Base-by-base conservation (phyloP, 345 rosid genomes). In the Populus alba region DNA sequence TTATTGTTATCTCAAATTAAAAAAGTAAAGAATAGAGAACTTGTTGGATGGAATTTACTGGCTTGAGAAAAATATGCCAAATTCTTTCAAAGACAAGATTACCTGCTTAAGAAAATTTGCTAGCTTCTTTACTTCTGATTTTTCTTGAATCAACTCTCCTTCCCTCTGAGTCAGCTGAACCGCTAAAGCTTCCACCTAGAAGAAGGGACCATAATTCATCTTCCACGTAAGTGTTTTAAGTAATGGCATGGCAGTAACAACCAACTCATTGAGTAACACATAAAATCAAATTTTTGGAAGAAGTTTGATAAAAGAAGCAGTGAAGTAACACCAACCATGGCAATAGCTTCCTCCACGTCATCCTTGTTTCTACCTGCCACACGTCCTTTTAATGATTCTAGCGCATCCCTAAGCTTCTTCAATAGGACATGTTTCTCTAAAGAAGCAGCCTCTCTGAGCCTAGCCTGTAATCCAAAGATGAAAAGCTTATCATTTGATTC, bases 371-470 rank as follows among this genome's bases (percentile, higher is more conserved):
- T 87, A 70, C 97, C 98, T 4, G 90, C 92, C 73, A 97, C 98
- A 63, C 92, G 92, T 73, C 99, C 98, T 86, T 83, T 91, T 73
- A 97, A 81, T 38, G 96, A 91, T 85, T 94, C 97, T 76, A 97
- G 77, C 10, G 96, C 97, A 89, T 94, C 98, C 79, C 98, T 86
- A 72, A 97, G 94, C 90, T 97, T 97, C 92, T 94, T 94, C 86
- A 97, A 73, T 82, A 97, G 95, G 75, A 97, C 96, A 89, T 97
- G 99, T 72, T 94, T 97, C 87, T 94, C 98, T 87, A 97, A 78
- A 13, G 97, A 97, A 70, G 95, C 95, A 80, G 94, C 98, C 83
- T 91, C 98, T 80, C 91, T 87, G 66, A 94, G 90, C 86, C 88
- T 92, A 45, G 97, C 97, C 98, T 97, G 97, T 83, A 87, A 72